These are phyloP conservation scores for Penicillium bovifimosum DNA, from an alignment of 495 filamentous ascomycete genomes.

Conservation along the genomic window DNA sequence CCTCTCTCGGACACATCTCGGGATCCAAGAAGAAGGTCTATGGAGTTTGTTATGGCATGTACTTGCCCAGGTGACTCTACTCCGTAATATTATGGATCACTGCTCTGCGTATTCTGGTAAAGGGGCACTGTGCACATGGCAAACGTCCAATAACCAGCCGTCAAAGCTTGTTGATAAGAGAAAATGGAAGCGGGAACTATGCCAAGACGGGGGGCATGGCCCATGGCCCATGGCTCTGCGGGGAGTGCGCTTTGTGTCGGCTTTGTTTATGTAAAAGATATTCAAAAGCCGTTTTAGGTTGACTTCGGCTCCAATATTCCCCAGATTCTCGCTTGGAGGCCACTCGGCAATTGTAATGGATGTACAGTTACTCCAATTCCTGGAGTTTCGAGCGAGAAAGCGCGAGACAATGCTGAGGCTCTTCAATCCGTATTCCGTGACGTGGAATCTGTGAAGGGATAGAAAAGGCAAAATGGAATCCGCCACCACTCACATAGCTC, in stretches of 20 bases:
- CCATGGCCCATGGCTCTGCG: not conserved
- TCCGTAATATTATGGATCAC: not conserved
- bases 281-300: not conserved
- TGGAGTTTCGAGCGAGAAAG: no score
- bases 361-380: not conserved
- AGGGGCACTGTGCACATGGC: not conserved
- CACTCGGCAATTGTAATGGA: not conserved
- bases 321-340: not conserved
- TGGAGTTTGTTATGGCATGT: not conserved
- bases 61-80: not conserved
- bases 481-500: no score
- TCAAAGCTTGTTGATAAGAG: not conserved
- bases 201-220: constrained; percentile 3
- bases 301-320: not conserved
- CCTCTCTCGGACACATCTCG: not conserved
- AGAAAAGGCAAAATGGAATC: no score
- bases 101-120: not conserved
- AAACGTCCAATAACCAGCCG: no score
- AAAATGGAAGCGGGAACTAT: not conserved
- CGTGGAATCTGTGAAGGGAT: no score
- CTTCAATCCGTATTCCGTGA: no score
- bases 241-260: constrained; percentile 2
- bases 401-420: no score
- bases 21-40: no score
- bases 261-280: not conserved